Percentiles rank a stretch among this genome's conserved stretches.
Evolutionary conservation across 352 stramenopile genomes (phyloP).

Genomic region (Pythium aristosporum): DNA sequence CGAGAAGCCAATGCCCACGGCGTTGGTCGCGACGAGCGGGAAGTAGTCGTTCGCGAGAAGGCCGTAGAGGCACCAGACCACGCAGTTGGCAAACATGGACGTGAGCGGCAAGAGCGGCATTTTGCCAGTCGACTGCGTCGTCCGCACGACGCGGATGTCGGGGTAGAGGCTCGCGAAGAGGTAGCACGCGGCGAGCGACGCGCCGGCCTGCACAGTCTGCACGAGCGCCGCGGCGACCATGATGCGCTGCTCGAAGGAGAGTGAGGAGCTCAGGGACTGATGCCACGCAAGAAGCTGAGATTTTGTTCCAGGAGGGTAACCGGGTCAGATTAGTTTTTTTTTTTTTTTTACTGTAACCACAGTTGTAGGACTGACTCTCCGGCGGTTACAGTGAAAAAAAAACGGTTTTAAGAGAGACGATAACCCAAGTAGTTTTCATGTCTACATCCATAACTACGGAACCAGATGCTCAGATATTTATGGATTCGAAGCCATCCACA

Average conservation of each 20-base stretch:
- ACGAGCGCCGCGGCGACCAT: slow-evolving; percentile 17
- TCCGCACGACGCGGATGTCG: slow-evolving; percentile 15
- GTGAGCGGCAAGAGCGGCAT: slow-evolving; percentile 40
- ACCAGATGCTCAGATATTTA: too few relatives aligned
- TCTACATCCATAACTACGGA: too few relatives aligned
- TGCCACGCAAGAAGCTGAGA: too few relatives aligned
- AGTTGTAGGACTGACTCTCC: slow-evolving; percentile 3
- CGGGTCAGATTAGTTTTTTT: too few relatives aligned
- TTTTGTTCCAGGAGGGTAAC: too few relatives aligned
- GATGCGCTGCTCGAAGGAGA: too few relatives aligned
- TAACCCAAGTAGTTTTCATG: too few relatives aligned
- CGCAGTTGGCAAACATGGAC: slow-evolving; percentile 41
- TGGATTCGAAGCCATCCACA: too few relatives aligned
- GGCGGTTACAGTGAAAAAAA: neutral
- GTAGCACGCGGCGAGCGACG: slow-evolving; percentile 25
- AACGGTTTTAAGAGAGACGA: slow-evolving; percentile 2
- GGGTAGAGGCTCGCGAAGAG: slow-evolving; percentile 28
- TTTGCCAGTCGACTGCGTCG: slow-evolving; percentile 27
- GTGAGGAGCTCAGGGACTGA: too few relatives aligned
- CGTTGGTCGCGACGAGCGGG: slow-evolving; percentile 41
- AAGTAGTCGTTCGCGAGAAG: slow-evolving; percentile 35
- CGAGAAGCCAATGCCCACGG: slow-evolving; percentile 38
- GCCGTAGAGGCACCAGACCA: slow-evolving; percentile 43
- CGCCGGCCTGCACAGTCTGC: slow-evolving; percentile 17
- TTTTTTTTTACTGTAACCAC: too few relatives aligned